Evolutionary conservation across 306 rosid genomes (phyloP), one percentile per base, ranked within the genome.

Genomic region (Fragaria nilgerrensis): DNA sequence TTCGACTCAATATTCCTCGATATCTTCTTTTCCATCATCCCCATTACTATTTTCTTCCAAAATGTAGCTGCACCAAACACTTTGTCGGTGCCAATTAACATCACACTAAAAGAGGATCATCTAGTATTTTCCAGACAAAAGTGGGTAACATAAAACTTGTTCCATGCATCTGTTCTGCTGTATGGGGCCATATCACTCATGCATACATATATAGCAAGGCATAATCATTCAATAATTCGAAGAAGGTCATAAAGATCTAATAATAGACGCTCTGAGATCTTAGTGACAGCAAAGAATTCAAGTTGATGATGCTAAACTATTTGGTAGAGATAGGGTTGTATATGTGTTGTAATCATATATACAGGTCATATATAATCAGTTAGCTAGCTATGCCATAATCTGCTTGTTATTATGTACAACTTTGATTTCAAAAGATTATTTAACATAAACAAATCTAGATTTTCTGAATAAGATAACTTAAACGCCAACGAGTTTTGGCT

Each of bases 41-140:
- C 56, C 75, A 50, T 52, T 34, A 34, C 41, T 50, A 5, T 34
- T 50, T 29, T 6, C 48, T 52, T 72, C 25, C 75, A 7, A 34
- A 41, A 20, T 20, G 64, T 20, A 8, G 47, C 47, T 55, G 50
- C 52, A 58, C 69, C 43, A 41, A 53, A 36, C 23, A 41, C 45
- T 55, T 73, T 58, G 77, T 74, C 68, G 56, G 56, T 41, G 56
- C 77, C 25, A 16, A 56, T 29, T 32, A 29, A 14, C 43, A 58
- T 74, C 56, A 56, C 68, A 41, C 32, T 61, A 29, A 0, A 62
- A 61, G 19, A 39, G 7, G 13, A 20, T 23, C n/a, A 10, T 9
- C 9, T 5, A 50, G 15, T 36, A 39, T 15, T 34, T 22, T 52
- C 32, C 64, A 22, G 37, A 36, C 67, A 22, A 55, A 53, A 73